Base-by-base conservation (phyloP, 306 rosid genomes). In the Acacia crassicarpa region DNA sequence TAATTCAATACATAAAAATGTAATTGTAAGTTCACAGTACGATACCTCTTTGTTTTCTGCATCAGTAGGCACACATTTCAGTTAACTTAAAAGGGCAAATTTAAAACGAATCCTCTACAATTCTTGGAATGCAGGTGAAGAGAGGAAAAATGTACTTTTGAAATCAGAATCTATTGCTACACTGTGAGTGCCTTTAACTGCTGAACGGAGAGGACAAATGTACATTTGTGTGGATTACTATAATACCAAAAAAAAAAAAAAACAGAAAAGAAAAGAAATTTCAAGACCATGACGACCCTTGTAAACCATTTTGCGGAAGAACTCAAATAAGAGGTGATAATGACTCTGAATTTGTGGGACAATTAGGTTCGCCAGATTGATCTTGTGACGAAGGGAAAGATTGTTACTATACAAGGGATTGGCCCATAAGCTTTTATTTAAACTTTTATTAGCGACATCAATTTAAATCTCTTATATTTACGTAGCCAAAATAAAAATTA, bases 1-100 rank as follows among this genome's bases (percentile, higher is more conserved):
- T 71, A 41, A 72, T 56, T 77, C 67, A 72, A 53, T 63, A 16
- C 72, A 68, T 63, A 23, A 13, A 76, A 51, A 76, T 84, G 54
- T 76, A 41, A 43, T 40, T 70, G 78, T 80, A 70, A 49, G 76
- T 78, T 76, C 16, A 19, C 27, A 20, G 49, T 51, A 27, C 74
- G 23, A 40, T 9, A 9, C 32, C 74, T 53, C 40, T 8, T 61
- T 15, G 44, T 62, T 65, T 49, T 23, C 40, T 5, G 75, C 19
- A 2, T 22, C 59, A 53, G n/a, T 56, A 19, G 22, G 66, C 40
- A 5, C 30, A 25, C 9, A 54, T n/a, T 54, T 35, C 25, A 38
- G 46, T 16, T 19, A 19, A 25, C 41, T 38, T 6, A 38, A 38
- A 45, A 11, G 56, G 56, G 56, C 20, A 49, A 15, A 14, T 49